Evolutionary conservation across 768 basidiomycete species (phyloP), one percentile per base, ranked within the genome.

Genomic region (Lyophyllum shimeji): DNA sequence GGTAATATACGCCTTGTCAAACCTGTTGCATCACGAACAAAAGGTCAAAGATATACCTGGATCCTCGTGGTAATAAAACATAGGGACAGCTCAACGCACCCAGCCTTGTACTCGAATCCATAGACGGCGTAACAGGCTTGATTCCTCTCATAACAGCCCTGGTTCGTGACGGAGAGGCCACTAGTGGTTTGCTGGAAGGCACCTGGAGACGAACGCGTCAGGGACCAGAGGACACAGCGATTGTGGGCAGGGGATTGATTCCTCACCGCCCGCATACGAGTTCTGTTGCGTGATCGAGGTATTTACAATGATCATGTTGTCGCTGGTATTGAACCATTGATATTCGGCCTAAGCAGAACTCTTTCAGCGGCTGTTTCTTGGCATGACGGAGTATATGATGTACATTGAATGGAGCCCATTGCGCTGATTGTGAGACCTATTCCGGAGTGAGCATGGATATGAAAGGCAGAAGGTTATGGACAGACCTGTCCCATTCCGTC

Each of bases 131-230:
- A 65, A 75, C 70, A 66, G 15, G 65, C 65, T 4, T 52, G 57
- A 2, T 52, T 58, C 3, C 66, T 57, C 69, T 83, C 82, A 66
- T 93, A 93, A 67, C 89, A 90, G 31, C 72, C 58, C 63, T 81
- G 82, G 63, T 92, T 76, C 4, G 87, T 87, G 1, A 69, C 59
- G 0, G 83, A 78, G 8, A 92, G 72, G 9, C 80, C 85, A 18
- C 88, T 90, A 2, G 87, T 85, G 18, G 88, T 85, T 68, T 92
- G 87, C 64, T 93, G 91, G 61, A 80, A 81, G 7, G 75, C 79
- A 62, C 82, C 82, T 37, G 82, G 6, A 45, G 25, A 7, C 45
- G 13, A 15, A 15, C 27, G n/a, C 27, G 18, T 11, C 20, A 31
- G 23, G 17, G 18, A 43, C 11, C 15, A 17, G 34, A 21, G 7